These are phyloP conservation scores for Alnus rubra DNA, from an alignment of 306 rosid genomes.

Conservation along the genomic window DNA sequence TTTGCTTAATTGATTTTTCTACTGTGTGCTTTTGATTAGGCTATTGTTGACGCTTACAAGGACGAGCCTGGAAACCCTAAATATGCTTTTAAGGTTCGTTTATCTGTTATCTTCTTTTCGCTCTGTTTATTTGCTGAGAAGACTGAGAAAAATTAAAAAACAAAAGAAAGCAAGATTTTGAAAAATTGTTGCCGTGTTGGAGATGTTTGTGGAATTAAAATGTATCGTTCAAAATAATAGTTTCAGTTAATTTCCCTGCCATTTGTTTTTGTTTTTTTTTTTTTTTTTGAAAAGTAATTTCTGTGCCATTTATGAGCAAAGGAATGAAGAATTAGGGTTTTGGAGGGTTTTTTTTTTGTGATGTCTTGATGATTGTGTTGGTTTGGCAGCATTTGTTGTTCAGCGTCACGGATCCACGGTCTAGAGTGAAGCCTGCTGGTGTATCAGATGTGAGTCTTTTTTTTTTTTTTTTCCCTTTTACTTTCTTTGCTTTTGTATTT, in stretches of 20 bases:
- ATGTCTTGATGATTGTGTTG: slow-evolving; percentile 21
- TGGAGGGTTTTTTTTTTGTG: not conserved
- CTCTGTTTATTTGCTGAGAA: not conserved
- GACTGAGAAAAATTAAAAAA: not conserved
- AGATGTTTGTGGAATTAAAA: not conserved
- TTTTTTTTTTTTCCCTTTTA: not conserved
- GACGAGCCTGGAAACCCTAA: slow-evolving; percentile 88
- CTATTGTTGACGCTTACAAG: slow-evolving; percentile 86
- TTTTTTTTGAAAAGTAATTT: too few species aligned
- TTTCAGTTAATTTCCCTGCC: not conserved
- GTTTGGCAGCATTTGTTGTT: slow-evolving; percentile 83
- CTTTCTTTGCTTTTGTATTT: not conserved
- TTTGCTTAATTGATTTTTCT: slow-evolving; percentile 7
- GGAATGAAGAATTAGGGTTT: slow-evolving; percentile 18
- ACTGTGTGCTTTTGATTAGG: slow-evolving; percentile 39
- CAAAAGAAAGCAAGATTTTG: not conserved
- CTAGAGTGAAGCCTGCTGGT: slow-evolving; percentile 83
- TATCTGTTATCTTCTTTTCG: not conserved
- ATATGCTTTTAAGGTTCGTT: slow-evolving; percentile 82
- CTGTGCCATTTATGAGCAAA: slow-evolving; percentile 1
- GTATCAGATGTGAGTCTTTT: slow-evolving; percentile 85
- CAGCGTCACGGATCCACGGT: slow-evolving; percentile 84
- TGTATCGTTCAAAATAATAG: not conserved
- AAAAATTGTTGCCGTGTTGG: not conserved
- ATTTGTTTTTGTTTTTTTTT: not conserved